Evolutionary conservation across 1,139 yeast genomes (phyloP), one percentile per base, ranked within the genome.

Genomic region (Arxiozyma telluris): DNA sequence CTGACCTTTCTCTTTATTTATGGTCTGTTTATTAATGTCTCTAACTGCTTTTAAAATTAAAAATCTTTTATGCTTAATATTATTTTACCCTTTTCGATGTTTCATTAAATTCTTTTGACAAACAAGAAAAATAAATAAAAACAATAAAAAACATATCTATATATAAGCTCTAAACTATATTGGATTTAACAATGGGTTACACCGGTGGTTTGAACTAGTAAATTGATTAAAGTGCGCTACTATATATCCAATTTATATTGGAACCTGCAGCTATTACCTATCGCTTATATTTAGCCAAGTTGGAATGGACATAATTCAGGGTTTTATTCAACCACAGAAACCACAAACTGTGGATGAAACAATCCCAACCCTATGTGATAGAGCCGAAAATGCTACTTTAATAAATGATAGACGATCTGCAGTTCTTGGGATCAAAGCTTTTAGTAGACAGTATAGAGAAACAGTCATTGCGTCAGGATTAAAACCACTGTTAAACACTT

Each of bases 361-460:
- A 18, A 91, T 94, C 56, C 83, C 93, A 7, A 88, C 94, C 6
- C 75, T 93, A 54, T 88, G 96, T 64, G 96, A 94, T 65, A 76
- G 98, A 51, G 79, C 93, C 53, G 83, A 84, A 54, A 91, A 93
- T 71, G 84, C 98, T 5, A 85, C 87, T 1, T 71, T 87, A 60
- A 76, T 94, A 1, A 83, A 88, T 44, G 98, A 94, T 70, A 76
- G 98, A 59, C 75, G 96, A 53, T 93, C 97, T 0, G 98, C 98
- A 0, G 87, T 93, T 3, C 75, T 93, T 50, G 94, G 96, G 0
- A 74, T 94, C 59, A 91, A 93, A 67, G 89, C 96, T 50, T 91
- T 91, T 67, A 83, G 95, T 58, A 76, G 98, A 56, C 91, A 89
- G 64, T 89, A 86, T 68, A 75, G 98, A 61, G 98, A 94, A 68